Evolutionary conservation across 1,284 basidiomycete species (phyloP).

Genomic region (Trametes sp.): DNA sequence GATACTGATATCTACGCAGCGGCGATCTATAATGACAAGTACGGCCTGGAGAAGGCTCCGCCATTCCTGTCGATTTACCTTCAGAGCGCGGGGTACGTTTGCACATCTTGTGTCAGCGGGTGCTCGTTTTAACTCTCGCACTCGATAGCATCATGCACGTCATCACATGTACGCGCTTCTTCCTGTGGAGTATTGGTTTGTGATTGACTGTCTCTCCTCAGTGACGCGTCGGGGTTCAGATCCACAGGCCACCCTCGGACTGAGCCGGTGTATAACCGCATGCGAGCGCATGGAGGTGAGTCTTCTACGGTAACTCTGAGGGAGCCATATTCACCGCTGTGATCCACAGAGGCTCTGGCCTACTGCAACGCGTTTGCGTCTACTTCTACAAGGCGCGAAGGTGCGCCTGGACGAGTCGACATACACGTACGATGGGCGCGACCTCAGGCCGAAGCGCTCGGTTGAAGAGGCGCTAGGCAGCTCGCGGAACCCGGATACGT

Average conservation of each 20-base stretch:
- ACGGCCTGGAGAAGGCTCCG: slow-evolving; percentile 67
- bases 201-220: slow-evolving; percentile 37
- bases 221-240: slow-evolving; percentile 76
- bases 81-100: slow-evolving; percentile 75
- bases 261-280: slow-evolving; percentile 72
- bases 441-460: slow-evolving; percentile 63
- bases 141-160: slow-evolving; percentile 80
- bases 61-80: slow-evolving; percentile 80
- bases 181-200: neutral
- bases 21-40: slow-evolving; percentile 65
- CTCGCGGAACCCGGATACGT: slow-evolving; percentile 56
- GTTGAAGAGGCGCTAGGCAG: slow-evolving; percentile 71
- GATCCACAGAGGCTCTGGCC: slow-evolving; percentile 63
- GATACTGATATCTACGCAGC: slow-evolving; percentile 46
- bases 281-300: slow-evolving; percentile 77
- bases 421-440: slow-evolving; percentile 41
- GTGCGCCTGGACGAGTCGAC: slow-evolving; percentile 57
- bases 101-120: neutral
- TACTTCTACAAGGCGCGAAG: slow-evolving; percentile 74
- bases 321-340: slow-evolving; percentile 41
- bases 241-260: slow-evolving; percentile 69
- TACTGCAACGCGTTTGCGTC: slow-evolving; percentile 73
- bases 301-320: slow-evolving; percentile 21
- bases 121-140: slow-evolving; percentile 8
- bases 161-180: slow-evolving; percentile 59